Conservation (phyloP, 2,329 filamentous ascomycete genomes). For the Fusarium sp. region DNA sequence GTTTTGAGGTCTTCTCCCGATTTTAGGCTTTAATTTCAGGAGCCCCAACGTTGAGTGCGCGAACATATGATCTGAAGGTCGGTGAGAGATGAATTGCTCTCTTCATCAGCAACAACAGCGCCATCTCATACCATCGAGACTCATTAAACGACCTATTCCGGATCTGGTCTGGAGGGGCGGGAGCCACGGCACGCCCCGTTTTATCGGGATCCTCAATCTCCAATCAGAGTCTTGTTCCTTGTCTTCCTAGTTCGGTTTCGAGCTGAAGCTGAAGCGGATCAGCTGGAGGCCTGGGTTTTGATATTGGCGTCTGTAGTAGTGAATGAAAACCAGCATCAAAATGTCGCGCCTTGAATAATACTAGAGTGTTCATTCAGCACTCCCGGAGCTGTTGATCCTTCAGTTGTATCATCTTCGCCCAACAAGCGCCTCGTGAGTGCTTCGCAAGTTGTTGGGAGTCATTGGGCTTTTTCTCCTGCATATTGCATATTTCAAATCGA, state of each 20-base stretch:
- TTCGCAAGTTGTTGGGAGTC: conserved; percentile 1
- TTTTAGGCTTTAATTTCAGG: neutral
- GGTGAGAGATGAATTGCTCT: neutral
- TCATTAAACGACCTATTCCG: conserved; percentile 24
- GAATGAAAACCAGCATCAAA: neutral
- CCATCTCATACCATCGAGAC: conserved; percentile 4
- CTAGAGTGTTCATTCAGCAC: neutral
- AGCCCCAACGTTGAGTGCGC: neutral
- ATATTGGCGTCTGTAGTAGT: neutral
- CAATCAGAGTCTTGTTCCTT: conserved; percentile 36
- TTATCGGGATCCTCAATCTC: conserved; percentile 2
- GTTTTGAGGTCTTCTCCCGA: conserved; percentile 15
- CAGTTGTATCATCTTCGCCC: neutral
- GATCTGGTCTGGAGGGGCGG: conserved; percentile 37
- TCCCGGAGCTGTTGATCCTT: neutral
- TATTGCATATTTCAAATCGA: conserved; percentile 2
- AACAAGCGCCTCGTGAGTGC: neutral
- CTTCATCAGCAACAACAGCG: neutral
- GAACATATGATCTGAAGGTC: neutral
- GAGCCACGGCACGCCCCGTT: conserved; percentile 45
- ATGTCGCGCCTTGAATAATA: neutral
- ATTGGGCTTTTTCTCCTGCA: conserved; percentile 3
- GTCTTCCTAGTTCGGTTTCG: neutral
- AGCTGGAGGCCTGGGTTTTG: neutral
- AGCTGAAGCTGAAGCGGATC: conserved; percentile 14